Percentiles rank a stretch among this genome's conserved stretches.
Evolutionary conservation across 108 stramenopile genomes (phyloP).

Genomic region (Chaetoceros tenuissimus): DNA sequence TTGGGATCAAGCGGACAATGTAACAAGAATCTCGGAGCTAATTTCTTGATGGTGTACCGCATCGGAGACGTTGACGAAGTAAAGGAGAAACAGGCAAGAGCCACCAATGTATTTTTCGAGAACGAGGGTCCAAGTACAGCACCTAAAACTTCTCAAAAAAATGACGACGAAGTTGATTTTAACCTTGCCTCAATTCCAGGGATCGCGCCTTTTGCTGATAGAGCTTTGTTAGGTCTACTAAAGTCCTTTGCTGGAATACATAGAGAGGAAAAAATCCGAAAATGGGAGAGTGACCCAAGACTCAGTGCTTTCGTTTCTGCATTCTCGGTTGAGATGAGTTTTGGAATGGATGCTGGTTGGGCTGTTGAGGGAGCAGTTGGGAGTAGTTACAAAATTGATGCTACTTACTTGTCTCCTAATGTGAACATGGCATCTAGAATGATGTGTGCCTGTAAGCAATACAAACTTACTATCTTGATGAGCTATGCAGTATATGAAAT

Average conservation of each 20-base stretch:
- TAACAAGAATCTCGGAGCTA: conserved; percentile 94
- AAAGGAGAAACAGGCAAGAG: conserved; percentile 60
- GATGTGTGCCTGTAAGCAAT: conserved; percentile 85
- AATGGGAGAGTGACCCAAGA: conserved; percentile 71
- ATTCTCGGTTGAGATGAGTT: conserved; percentile 71
- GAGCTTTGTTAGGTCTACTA: conserved; percentile 70
- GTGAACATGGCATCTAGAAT: conserved; percentile 95
- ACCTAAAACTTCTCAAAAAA: neutral
- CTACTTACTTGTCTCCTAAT: conserved; percentile 93
- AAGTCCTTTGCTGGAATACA: conserved; percentile 75
- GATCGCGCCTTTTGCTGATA: conserved; percentile 65
- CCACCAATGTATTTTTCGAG: conserved; percentile 64
- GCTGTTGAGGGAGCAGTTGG: conserved; percentile 93
- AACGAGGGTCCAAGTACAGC: neutral
- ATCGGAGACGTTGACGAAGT: conserved; percentile 76
- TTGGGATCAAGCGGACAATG: conserved; percentile 84
- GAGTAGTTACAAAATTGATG: conserved; percentile 88
- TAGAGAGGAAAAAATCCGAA: conserved; percentile 47
- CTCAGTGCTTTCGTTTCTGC: conserved; percentile 64
- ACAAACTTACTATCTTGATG: conserved; percentile 71
- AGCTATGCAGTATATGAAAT: conserved; percentile 78
- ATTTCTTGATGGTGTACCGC: conserved; percentile 92
- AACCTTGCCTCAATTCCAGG: conserved; percentile 68
- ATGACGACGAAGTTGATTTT: conserved; percentile 29
- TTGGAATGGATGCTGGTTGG: conserved; percentile 96